A percentile compares a stretch with the other conserved stretches of the same genome.
phyloP scores from a whole-genome alignment of 257 asterid species.

The Gentiana dahurica region DNA sequence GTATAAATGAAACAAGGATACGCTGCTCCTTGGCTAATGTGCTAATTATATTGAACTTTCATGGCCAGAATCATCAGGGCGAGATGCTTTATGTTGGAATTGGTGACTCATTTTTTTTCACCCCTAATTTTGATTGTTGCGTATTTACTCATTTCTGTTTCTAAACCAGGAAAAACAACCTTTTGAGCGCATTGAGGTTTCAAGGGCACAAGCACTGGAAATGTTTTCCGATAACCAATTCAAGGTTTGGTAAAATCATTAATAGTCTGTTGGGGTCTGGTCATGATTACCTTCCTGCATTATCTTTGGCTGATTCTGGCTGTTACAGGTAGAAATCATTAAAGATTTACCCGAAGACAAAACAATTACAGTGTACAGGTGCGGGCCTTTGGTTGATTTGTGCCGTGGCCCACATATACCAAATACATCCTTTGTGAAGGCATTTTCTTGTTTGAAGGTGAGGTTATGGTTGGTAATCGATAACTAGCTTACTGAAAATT shows the following conservation, averaged over 20 bases:
- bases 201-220: conserved; percentile 83
- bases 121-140: too few species aligned
- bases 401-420: conserved; percentile 99
- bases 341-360: conserved; percentile 86
- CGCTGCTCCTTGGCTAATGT: too few species aligned
- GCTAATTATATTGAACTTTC: too few species aligned
- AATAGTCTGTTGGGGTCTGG: neutral
- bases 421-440: conserved; percentile 88
- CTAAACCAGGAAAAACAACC: conserved; percentile 75
- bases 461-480: conserved; percentile 7
- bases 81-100: neutral
- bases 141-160: conserved; percentile 12
- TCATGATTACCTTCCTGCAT: neutral
- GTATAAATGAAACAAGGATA: too few species aligned
- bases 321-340: conserved; percentile 74
- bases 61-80: too few species aligned
- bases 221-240: conserved; percentile 83
- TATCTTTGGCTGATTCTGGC: conserved; percentile 8
- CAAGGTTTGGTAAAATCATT: conserved; percentile 39
- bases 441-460: conserved; percentile 88
- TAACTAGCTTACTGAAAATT: neutral
- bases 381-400: conserved; percentile 95
- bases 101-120: too few species aligned
- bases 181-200: conserved; percentile 88
- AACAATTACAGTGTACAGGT: conserved; percentile 91